Evolutionary conservation across 306 rosid genomes (phyloP).

Genomic region (Oemleria cerasiformis): DNA sequence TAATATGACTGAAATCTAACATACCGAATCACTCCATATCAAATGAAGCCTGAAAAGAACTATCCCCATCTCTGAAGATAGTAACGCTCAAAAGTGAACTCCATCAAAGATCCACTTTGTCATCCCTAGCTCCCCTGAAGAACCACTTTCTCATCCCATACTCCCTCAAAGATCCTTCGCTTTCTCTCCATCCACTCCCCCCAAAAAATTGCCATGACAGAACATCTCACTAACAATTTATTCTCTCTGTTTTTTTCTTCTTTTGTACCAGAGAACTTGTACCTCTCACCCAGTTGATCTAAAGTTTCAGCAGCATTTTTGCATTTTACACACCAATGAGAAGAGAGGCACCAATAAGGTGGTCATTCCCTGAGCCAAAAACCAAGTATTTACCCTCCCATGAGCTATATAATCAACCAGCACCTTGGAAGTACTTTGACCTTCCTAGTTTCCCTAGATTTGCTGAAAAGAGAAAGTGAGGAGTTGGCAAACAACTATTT

Average conservation of each 20-base stretch:
- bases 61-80: not conserved
- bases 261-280: not conserved
- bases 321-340: not conserved
- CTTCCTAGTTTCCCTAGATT: not conserved
- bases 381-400: not conserved
- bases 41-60: not conserved
- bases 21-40: not conserved
- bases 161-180: not conserved
- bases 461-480: not conserved
- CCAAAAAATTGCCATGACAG: not conserved
- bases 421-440: not conserved
- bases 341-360: no score
- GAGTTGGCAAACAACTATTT: not conserved
- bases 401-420: not conserved
- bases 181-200: not conserved
- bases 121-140: not conserved
- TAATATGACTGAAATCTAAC: not conserved
- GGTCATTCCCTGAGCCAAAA: not conserved
- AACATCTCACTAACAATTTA: not conserved
- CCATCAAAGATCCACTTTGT: no score
- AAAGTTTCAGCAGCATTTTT: not conserved
- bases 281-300: not conserved
- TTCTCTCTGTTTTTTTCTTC: not conserved
- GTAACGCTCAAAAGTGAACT: not conserved
- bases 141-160: not conserved